Percentiles rank a stretch among this genome's conserved stretches.
Conservation (phyloP, 768 basidiomycete species). For the Melanogaster broomeanus region DNA sequence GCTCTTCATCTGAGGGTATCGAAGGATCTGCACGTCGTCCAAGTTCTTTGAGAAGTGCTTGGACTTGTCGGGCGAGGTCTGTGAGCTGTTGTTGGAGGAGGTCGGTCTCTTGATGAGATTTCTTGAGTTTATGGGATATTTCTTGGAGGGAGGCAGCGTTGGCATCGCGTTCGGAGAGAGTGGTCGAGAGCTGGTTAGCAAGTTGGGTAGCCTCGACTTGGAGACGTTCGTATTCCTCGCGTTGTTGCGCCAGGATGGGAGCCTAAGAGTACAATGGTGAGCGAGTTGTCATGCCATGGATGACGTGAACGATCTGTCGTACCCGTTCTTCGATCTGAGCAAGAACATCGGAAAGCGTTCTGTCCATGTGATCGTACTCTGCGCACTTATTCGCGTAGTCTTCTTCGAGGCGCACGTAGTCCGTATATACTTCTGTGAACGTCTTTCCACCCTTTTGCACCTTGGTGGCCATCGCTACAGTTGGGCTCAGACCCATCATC, state of each 20-base stretch:
- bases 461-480: conserved; percentile 81
- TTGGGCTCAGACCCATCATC: conserved; percentile 78
- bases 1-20: conserved; percentile 70
- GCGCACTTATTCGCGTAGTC: conserved; percentile 74
- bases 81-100: conserved; percentile 75
- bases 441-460: conserved; percentile 84
- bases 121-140: conserved; percentile 59
- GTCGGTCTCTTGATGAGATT: conserved; percentile 60
- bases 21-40: conserved; percentile 82
- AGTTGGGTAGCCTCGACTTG: conserved; percentile 80
- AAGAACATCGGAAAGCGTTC: conserved; percentile 75
- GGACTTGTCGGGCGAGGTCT: conserved; percentile 85
- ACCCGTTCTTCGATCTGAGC: conserved; percentile 92
- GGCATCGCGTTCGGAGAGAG: conserved; percentile 74
- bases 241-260: conserved; percentile 87
- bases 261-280: conserved; percentile 53
- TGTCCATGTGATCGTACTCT: conserved; percentile 85
- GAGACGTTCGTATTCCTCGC: conserved; percentile 83
- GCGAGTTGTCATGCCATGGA: neutral
- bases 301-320: conserved; percentile 1
- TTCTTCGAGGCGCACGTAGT: conserved; percentile 85
- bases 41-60: conserved; percentile 74
- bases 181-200: conserved; percentile 73
- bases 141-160: conserved; percentile 58
- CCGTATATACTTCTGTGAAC: conserved; percentile 92